These are phyloP conservation scores for Aspergillus sp. DNA, from an alignment of 2,329 filamentous ascomycete species.

Conservation along the genomic window DNA sequence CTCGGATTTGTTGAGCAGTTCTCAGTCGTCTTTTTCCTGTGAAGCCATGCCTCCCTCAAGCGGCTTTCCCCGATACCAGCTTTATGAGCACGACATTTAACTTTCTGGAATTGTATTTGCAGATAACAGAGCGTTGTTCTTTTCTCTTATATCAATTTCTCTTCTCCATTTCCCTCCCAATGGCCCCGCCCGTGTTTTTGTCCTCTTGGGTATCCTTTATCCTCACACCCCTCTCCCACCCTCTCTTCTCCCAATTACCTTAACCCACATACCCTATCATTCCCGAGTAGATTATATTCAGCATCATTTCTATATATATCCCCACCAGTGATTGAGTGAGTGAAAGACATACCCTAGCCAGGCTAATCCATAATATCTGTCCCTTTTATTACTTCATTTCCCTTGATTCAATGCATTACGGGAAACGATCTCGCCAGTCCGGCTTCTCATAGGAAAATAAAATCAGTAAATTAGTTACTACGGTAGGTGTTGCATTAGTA, in stretches of 20 bases:
- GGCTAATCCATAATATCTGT: slow-evolving; percentile 8
- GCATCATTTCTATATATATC: neutral
- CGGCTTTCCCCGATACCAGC: slow-evolving; percentile 32
- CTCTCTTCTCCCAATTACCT: neutral
- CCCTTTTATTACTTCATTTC: neutral
- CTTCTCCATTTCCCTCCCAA: slow-evolving; percentile 1
- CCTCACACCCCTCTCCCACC: neutral
- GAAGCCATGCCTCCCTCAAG: neutral
- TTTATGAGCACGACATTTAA: slow-evolving; percentile 32
- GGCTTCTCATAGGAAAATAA: no score
- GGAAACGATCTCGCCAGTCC: no score
- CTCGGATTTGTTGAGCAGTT: slow-evolving; percentile 24
- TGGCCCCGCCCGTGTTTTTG: neutral
- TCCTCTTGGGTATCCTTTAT: neutral
- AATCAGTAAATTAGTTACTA: no score
- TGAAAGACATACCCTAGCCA: slow-evolving; percentile 2
- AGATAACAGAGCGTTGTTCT: slow-evolving; percentile 23
- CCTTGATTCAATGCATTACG: neutral
- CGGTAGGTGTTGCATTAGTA: no score
- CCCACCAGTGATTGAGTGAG: neutral
- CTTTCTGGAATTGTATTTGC: slow-evolving; percentile 35
- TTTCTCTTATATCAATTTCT: neutral
- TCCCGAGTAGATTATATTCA: slow-evolving; percentile 6
- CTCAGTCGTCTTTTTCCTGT: slow-evolving; percentile 9
- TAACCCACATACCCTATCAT: neutral